Evolutionary conservation across 352 stramenopile species (phyloP), one percentile per base, ranked within the genome.

Genomic region (Phytophthora rubi): DNA sequence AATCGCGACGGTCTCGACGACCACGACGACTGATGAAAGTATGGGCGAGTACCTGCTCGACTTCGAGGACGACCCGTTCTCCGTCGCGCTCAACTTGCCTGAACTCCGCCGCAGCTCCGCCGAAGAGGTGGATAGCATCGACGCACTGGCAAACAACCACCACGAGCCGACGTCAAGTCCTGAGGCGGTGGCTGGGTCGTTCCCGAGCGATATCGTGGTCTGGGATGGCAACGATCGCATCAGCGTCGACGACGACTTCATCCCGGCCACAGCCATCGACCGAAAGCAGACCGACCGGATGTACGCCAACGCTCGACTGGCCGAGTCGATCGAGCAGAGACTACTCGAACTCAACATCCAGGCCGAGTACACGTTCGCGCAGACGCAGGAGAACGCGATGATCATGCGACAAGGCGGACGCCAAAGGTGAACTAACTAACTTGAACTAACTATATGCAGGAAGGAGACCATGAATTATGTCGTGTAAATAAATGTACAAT

Each of bases 21-120:
- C 37, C 2, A 30, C 26, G 26, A 42, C 33, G 33, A 42, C 33
- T 42, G 59, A 74, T 15, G 51, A 69, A 33, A 73, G 62, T 37
- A 39, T 72, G 23, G 55, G 23, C 2, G 71, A 69, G 12, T 78
- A 72, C 18, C 48, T 56, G 30, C 47, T 75, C 4, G 73, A 77
- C 26, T 73, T 77, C 4, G 65, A 75, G 0, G 65, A 76, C 42
- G 63, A 79, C 18, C 60, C 67, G 12, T 77, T 77, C 15, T 75
- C 63, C 2, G 37, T 71, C 42, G 56, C 64, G 1, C 30, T 81
- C 18, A 48, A 53, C 6, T 71, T 69, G 8, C 62, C 66, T 2
- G 59, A 79, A n/a, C 65, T 73, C 10, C 52, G 61, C 26, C 60
- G 30, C 33, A 73, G 60, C 42, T 74, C 72, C 4, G 61, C 12